Evolutionary conservation across 1,284 basidiomycete genomes (phyloP).

Genomic region (Ceratobasidium sp.): DNA sequence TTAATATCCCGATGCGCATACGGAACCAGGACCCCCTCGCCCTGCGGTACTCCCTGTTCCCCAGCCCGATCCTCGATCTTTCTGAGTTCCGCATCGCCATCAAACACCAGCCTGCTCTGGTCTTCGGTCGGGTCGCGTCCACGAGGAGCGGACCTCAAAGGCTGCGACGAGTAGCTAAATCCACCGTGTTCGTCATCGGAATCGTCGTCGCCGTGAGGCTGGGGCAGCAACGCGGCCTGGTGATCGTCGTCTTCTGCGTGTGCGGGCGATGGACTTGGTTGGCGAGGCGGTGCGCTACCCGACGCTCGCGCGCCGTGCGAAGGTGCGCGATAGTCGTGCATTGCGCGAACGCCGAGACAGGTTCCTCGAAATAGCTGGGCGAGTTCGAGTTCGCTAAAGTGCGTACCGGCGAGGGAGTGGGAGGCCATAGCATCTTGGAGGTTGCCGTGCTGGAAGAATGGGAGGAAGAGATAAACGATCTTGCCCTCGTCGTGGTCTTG

Average conservation of each 20-base stretch:
- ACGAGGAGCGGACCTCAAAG: slow-evolving; percentile 50
- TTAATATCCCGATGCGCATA: slow-evolving; percentile 98
- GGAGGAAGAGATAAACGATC: slow-evolving; percentile 94
- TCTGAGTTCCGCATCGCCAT: slow-evolving; percentile 67
- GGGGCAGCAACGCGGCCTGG: slow-evolving; percentile 46
- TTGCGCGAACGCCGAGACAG: slow-evolving; percentile 91
- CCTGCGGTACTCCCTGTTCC: slow-evolving; percentile 56
- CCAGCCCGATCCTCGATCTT: slow-evolving; percentile 53
- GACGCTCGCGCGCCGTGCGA: slow-evolving; percentile 51
- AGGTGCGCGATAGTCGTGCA: slow-evolving; percentile 85
- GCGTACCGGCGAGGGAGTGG: slow-evolving; percentile 85
- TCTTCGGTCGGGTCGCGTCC: slow-evolving; percentile 34
- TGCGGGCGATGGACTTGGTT: slow-evolving; percentile 45
- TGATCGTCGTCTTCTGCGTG: slow-evolving; percentile 47
- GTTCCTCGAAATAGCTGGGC: slow-evolving; percentile 92
- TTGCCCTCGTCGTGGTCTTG: slow-evolving; percentile 94
- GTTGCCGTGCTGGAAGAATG: slow-evolving; percentile 90
- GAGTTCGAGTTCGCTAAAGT: slow-evolving; percentile 90
- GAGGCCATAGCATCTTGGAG: slow-evolving; percentile 95
- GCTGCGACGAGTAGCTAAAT: slow-evolving; percentile 70
- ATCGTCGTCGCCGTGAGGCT: slow-evolving; percentile 38
- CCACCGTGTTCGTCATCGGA: slow-evolving; percentile 58
- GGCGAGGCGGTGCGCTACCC: slow-evolving; percentile 53
- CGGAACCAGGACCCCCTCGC: slow-evolving; percentile 75
- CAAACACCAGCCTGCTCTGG: slow-evolving; percentile 72